Base-by-base conservation (phyloP, 768 basidiomycete genomes). In the Dictyophora rubrovolvata region DNA sequence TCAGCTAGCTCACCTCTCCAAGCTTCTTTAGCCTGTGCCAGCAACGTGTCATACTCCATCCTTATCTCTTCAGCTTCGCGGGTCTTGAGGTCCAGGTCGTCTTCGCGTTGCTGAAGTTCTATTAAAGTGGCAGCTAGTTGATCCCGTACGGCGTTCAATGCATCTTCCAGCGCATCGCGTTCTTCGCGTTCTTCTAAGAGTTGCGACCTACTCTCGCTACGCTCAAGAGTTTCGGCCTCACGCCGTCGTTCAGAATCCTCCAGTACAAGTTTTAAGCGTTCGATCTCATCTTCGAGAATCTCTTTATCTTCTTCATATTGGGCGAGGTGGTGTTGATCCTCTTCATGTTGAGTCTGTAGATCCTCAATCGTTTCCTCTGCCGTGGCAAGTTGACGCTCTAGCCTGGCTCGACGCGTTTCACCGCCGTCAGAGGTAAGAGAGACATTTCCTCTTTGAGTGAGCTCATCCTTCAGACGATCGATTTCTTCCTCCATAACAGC, bases 1-100 rank as follows among this genome's bases (percentile, higher is more conserved):
- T 92, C 89, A 62, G 91, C 84, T 1, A 94, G 84, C 67, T 95
- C 93, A 2, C 87, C 88, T 57, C 86, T 75, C 92, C 92, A 95
- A 65, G 90, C 89, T 48, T 85, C 81, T 65, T 91, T 89, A 7
- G 92, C 85, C 1, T 79, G 78, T 18, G 80, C 79, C 2, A 91
- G 81, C 55, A 89, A 85, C 28, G 81, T 77, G 55, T 84, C 77
- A 66, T 90, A 87, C 66, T 92, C 87, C 6, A 72, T 73, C 5
- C 92, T 77, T 49, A 95, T 69, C 52, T 93, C 88, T 2, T 87
- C 84, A 49, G 93, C 82, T 68, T 92, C 89, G 60, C 78, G 74
- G 58, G 79, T 79, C 74, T 87, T 87, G 69, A 84, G 74, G 55
- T 93, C 90, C 20, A 93, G 70, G 33, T 95, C 93, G 62, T 93